phyloP scores from a whole-genome alignment of 1,284 basidiomycete genomes.

The Takashimella koratensis region DNA sequence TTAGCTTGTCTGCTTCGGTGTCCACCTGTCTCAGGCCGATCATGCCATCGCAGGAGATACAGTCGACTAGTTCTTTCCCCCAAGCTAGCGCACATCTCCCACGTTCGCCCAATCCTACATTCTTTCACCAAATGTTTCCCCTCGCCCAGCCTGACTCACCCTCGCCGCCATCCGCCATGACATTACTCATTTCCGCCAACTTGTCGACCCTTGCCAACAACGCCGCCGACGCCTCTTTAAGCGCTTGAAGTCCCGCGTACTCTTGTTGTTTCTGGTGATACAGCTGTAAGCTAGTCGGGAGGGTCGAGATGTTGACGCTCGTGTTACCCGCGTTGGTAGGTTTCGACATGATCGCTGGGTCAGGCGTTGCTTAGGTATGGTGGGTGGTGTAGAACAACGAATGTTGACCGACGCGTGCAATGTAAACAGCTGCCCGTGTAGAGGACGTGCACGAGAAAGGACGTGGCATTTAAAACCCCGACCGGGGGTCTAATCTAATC shows the following conservation, averaged over 20 bases:
- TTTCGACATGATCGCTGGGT: neutral
- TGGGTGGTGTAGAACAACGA: neutral
- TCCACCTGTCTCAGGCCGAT: neutral
- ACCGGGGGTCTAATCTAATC: no score
- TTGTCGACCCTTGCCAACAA: slow-evolving; percentile 41
- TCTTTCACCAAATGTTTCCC: neutral
- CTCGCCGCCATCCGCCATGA: slow-evolving; percentile 50
- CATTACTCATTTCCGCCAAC: slow-evolving; percentile 43
- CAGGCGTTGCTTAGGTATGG: neutral
- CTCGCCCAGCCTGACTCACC: slow-evolving; percentile 26
- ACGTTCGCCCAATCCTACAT: no score
- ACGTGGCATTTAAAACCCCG: no score
- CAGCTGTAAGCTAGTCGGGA: slow-evolving; percentile 38
- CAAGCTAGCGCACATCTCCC: no score
- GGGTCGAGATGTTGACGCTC: slow-evolving; percentile 5
- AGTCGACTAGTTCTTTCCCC: neutral
- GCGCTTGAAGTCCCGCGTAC: slow-evolving; percentile 43
- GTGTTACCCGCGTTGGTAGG: no score
- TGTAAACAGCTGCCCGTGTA: no score
- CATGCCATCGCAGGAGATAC: neutral
- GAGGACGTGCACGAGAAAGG: no score
- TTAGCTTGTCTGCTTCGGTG: neutral
- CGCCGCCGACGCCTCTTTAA: slow-evolving; percentile 38
- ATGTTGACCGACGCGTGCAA: neutral
- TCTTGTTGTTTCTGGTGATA: slow-evolving; percentile 49